These are phyloP conservation scores for Warburgia ugandensis DNA, from an alignment of 164 flowering plant genomes.

Conservation along the genomic window DNA sequence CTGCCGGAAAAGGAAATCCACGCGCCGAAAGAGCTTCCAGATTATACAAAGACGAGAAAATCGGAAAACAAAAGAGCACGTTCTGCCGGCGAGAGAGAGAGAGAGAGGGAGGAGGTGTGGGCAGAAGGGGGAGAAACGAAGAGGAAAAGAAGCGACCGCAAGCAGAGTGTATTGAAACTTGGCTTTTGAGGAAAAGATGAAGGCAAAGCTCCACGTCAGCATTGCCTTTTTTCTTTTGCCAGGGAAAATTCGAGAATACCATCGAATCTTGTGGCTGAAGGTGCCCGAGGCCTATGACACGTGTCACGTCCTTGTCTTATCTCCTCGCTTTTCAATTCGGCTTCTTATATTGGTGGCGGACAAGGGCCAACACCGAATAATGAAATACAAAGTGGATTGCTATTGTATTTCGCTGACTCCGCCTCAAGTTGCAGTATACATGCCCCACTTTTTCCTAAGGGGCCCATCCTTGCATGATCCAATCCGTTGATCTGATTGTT, in stretches of 20 bases:
- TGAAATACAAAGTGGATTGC: too few relatives aligned
- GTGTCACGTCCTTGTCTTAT: slow-evolving; percentile 10
- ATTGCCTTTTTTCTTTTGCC: background rate
- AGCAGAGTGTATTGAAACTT: background rate
- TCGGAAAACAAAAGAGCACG: background rate
- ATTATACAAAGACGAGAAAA: too few relatives aligned
- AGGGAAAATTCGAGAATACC: slow-evolving; percentile 32
- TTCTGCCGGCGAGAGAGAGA: background rate
- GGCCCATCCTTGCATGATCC: too few relatives aligned
- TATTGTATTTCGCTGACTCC: too few relatives aligned
- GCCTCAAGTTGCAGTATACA: too few relatives aligned
- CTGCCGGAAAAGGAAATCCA: background rate
- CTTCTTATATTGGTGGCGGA: background rate
- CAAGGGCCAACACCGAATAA: background rate
- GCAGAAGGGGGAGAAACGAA: background rate
- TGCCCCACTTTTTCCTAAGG: too few relatives aligned
- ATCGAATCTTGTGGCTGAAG: slow-evolving; percentile 50
- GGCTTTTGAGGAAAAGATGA: slow-evolving; percentile 8
- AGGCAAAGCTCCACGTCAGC: slow-evolving; percentile 22
- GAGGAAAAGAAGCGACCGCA: background rate
- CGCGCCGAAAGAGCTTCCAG: too few relatives aligned
- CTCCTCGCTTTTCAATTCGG: background rate
- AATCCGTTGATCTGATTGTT: too few relatives aligned
- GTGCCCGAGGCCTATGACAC: slow-evolving; percentile 11
- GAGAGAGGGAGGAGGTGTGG: slow-evolving; percentile 5